Conservation (phyloP, 169 alveolate species). For the Miamiensis avidus region DNA sequence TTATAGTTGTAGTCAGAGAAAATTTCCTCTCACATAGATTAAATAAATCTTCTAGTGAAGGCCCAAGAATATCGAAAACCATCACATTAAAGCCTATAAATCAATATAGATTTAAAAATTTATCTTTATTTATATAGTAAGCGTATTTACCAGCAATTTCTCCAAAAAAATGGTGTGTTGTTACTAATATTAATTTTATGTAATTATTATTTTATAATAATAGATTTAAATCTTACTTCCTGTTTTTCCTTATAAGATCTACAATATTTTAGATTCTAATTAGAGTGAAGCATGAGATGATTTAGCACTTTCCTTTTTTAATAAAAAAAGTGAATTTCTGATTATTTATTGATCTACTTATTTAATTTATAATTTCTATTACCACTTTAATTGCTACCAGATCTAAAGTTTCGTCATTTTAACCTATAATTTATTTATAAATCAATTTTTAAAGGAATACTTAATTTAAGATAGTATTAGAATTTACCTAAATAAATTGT, state of each 20-base stretch:
- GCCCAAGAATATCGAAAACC: constrained; percentile 63
- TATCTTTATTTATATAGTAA: not conserved
- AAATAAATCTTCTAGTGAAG: constrained; percentile 51
- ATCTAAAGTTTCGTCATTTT: constrained; percentile 32
- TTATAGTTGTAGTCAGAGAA: constrained; percentile 37
- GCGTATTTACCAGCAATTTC: not conserved
- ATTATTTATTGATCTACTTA: constrained; percentile 30
- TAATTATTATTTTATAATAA: constrained; percentile 1
- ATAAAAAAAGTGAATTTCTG: not conserved
- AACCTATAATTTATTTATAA: constrained; percentile 13
- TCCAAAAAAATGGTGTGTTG: not conserved
- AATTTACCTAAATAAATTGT: constrained; percentile 68
- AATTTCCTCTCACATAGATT: constrained; percentile 39
- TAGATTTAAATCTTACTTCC: constrained; percentile 20
- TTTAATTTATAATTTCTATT: constrained; percentile 17
- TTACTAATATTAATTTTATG: constrained; percentile 1
- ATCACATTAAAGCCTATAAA: constrained; percentile 45
- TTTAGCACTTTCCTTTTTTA: constrained; percentile 36
- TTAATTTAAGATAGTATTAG: not conserved
- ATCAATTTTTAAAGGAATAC: not conserved
- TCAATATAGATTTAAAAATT: constrained; percentile 38
- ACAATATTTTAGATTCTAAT: constrained; percentile 58
- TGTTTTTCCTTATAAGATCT: constrained; percentile 61
- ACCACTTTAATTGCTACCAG: constrained; percentile 76
- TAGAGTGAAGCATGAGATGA: constrained; percentile 53